Conservation (phyloP, 2,329 filamentous ascomycete species). For the Phoma herbarum region DNA sequence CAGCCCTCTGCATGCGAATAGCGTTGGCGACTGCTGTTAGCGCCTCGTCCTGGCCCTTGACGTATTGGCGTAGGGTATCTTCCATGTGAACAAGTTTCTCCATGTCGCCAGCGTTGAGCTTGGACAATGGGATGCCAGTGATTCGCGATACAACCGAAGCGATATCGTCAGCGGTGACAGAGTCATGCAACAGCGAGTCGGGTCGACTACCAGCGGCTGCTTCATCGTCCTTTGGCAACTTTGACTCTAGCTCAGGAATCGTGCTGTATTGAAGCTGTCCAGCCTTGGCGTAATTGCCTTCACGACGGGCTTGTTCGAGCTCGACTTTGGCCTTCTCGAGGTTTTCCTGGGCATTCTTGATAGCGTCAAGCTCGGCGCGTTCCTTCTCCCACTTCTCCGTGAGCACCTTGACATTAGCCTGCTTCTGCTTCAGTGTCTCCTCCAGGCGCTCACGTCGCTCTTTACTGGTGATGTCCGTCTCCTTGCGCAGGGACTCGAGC, state of each 20-base stretch:
- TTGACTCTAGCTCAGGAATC: constrained; percentile 82
- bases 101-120: constrained; percentile 90
- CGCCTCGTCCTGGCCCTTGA: constrained; percentile 94
- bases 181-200: constrained; percentile 83
- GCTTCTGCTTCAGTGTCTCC: constrained; percentile 75
- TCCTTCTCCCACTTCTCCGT: constrained; percentile 92
- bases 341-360: constrained; percentile 89
- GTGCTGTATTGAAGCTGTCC: constrained; percentile 88
- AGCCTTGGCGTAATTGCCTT: constrained; percentile 89
- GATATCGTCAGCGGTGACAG: constrained; percentile 95
- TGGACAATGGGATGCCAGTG: constrained; percentile 91
- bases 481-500: constrained; percentile 90
- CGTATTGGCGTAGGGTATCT: constrained; percentile 80
- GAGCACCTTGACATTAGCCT: constrained; percentile 77
- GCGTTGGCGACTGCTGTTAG: constrained; percentile 90
- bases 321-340: constrained; percentile 86
- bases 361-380: constrained; percentile 80
- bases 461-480: constrained; percentile 87
- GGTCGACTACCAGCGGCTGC: constrained; percentile 35
- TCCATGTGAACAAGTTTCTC: constrained; percentile 98
- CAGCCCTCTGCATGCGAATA: constrained; percentile 91
- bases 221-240: constrained; percentile 77
- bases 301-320: constrained; percentile 84
- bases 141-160: constrained; percentile 88
- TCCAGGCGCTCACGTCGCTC: constrained; percentile 90